These are phyloP conservation scores for Pulchroboletus neoregius DNA, from an alignment of 1,284 basidiomycete species.

Conservation along the genomic window DNA sequence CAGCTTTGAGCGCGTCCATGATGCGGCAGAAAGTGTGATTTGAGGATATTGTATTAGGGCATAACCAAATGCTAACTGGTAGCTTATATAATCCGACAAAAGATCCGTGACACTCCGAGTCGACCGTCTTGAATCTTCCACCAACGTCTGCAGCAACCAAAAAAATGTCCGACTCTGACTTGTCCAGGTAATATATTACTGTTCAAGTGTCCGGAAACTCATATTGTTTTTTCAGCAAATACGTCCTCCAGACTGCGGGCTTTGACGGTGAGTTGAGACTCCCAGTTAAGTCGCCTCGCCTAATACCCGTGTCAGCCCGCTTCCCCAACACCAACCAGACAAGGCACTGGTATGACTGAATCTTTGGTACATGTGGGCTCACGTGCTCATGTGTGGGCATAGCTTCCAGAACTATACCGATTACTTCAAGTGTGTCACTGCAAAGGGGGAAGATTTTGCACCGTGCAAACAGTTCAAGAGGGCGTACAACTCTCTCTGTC, in stretches of 20 bases:
- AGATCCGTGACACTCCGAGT: conserved; percentile 41
- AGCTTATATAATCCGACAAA: conserved; percentile 28
- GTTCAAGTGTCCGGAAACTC: not conserved
- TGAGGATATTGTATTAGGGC: no score
- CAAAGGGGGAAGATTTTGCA: conserved; percentile 96
- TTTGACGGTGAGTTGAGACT: conserved; percentile 65
- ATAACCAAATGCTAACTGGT: conserved; percentile 3
- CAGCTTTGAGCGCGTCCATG: conserved; percentile 87
- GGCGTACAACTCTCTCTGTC: conserved; percentile 96
- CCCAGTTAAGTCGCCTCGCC: not conserved
- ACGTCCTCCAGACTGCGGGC: conserved; percentile 78
- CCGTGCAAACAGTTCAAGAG: conserved; percentile 99
- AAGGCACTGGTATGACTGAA: conserved; percentile 73
- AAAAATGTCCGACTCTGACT: conserved; percentile 59
- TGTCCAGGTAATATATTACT: conserved; percentile 45
- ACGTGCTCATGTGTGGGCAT: conserved; percentile 9
- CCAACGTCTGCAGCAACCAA: conserved; percentile 21
- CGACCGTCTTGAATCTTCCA: conserved; percentile 22
- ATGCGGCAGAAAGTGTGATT: not conserved
- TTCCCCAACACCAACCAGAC: conserved; percentile 98
- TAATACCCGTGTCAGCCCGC: conserved; percentile 53
- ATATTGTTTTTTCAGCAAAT: conserved; percentile 53
- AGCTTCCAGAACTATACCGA: conserved; percentile 97
- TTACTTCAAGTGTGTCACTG: conserved; percentile 96
- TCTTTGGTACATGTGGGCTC: not conserved